Percentiles rank a stretch among this genome's conserved stretches.
Conservation (phyloP, 2,329 filamentous ascomycete species). For the Emmonsia crescens region DNA sequence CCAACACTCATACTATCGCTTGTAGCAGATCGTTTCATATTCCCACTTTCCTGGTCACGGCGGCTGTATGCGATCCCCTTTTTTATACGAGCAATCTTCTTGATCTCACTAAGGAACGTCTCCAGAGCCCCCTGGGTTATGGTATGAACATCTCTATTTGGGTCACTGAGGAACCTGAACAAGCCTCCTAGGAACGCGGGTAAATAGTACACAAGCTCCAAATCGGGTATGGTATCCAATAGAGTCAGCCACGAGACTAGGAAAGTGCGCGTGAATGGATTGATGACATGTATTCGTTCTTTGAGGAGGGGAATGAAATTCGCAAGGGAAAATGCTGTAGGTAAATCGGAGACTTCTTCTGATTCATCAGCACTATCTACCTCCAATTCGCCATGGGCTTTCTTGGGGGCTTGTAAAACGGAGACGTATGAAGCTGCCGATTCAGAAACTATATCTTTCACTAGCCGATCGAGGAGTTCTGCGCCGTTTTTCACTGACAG, state of each 20-base stretch:
- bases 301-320: constrained; percentile 88
- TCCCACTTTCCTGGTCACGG: constrained; percentile 55
- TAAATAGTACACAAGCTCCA: constrained; percentile 85
- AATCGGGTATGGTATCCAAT: constrained; percentile 88
- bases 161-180: constrained; percentile 83
- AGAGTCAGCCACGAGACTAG: constrained; percentile 93
- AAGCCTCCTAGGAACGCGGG: constrained; percentile 85
- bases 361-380: constrained; percentile 29
- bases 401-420: constrained; percentile 57
- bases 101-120: constrained; percentile 85
- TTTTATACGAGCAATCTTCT: constrained; percentile 84
- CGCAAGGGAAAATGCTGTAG: constrained; percentile 82
- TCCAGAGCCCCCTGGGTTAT: constrained; percentile 82
- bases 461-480: constrained; percentile 82
- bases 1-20: constrained; percentile 55
- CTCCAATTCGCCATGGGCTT: constrained; percentile 26
- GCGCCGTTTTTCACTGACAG: constrained; percentile 97
- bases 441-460: constrained; percentile 94
- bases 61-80: constrained; percentile 82
- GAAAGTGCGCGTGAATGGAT: constrained; percentile 89
- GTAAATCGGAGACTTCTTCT: constrained; percentile 41
- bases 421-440: constrained; percentile 93
- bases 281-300: constrained; percentile 87
- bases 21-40: constrained; percentile 58
- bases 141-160: constrained; percentile 87